Percentiles rank a stretch among this genome's conserved stretches.
phyloP scores from a whole-genome alignment of 2,329 filamentous ascomycete species.

The Penicillium frequentans region DNA sequence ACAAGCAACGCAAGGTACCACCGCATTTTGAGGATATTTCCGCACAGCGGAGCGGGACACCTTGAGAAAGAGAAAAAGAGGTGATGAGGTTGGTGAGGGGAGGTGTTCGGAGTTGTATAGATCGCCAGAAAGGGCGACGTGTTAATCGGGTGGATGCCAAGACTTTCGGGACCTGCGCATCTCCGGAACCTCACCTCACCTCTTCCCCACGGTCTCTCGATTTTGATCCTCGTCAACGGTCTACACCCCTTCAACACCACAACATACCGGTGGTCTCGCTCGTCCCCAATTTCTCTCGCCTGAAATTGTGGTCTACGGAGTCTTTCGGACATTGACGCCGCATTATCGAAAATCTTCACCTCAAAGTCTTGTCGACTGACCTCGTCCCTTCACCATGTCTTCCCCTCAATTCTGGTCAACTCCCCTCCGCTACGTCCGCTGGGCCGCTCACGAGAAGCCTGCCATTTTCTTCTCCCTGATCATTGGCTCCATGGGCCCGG shows the following conservation, averaged over 20 bases:
- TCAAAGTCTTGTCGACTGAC: constrained; percentile 18
- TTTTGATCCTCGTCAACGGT: constrained; percentile 19
- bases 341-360: constrained; percentile 22
- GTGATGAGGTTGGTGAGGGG: constrained; percentile 9
- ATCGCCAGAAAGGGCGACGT: constrained; percentile 42
- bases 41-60: constrained; percentile 33
- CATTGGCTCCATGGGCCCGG: constrained; percentile 71
- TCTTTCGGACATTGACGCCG: constrained; percentile 1
- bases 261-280: constrained; percentile 3
- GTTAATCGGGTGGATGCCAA: constrained; percentile 43
- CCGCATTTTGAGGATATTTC: constrained; percentile 61
- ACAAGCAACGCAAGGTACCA: constrained; percentile 70
- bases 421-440: constrained; percentile 82
- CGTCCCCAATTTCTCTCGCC: constrained; percentile 1
- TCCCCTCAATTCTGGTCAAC: constrained; percentile 78
- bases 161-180: constrained; percentile 32
- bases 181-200: constrained; percentile 30
- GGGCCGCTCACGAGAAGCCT: constrained; percentile 83
- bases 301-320: constrained; percentile 1
- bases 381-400: constrained; percentile 41
- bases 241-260: constrained; percentile 2
- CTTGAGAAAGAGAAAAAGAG: constrained; percentile 14
- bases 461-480: constrained; percentile 86
- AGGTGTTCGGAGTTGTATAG: constrained; percentile 22
- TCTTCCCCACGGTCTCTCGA: constrained; percentile 27